phyloP scores from a whole-genome alignment of 2,329 filamentous ascomycete species.

The Cercospora sp. region DNA sequence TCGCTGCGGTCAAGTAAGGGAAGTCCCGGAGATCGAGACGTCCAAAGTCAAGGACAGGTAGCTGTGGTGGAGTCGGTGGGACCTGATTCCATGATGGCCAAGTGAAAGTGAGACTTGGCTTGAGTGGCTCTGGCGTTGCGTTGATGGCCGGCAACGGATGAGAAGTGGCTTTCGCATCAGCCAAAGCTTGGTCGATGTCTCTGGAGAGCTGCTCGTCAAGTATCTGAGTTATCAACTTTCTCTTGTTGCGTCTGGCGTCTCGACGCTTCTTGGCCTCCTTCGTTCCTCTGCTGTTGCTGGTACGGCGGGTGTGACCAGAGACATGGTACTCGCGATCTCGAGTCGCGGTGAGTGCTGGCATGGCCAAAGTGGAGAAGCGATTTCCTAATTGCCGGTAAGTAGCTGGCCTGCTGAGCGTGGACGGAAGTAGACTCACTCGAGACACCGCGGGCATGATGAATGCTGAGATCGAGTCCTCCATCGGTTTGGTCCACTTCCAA shows the following conservation, averaged over 20 bases:
- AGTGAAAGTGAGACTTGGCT: slow-evolving; percentile 7
- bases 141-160: slow-evolving; percentile 8
- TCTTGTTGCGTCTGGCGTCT: slow-evolving; percentile 32
- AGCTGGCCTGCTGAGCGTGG: not conserved
- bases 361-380: slow-evolving; percentile 33
- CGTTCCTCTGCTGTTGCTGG: slow-evolving; percentile 34
- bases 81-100: slow-evolving; percentile 5
- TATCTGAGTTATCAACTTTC: slow-evolving; percentile 33
- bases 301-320: slow-evolving; percentile 26
- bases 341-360: slow-evolving; percentile 18
- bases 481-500: slow-evolving; percentile 12
- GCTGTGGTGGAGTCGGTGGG: slow-evolving; percentile 29
- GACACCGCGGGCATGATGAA: slow-evolving; percentile 28
- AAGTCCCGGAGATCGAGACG: slow-evolving; percentile 26
- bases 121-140: slow-evolving; percentile 8
- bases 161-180: slow-evolving; percentile 21
- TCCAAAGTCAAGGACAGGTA: slow-evolving; percentile 30
- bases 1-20: slow-evolving; percentile 20
- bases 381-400: slow-evolving; percentile 28
- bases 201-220: slow-evolving; percentile 36
- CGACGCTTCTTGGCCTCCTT: slow-evolving; percentile 38
- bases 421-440: slow-evolving; percentile 25
- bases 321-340: slow-evolving; percentile 23
- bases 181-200: slow-evolving; percentile 34
- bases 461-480: slow-evolving; percentile 33